Evolutionary conservation across 2,329 filamentous ascomycete species (phyloP).

Genomic region (Calonectria leucothoes): DNA sequence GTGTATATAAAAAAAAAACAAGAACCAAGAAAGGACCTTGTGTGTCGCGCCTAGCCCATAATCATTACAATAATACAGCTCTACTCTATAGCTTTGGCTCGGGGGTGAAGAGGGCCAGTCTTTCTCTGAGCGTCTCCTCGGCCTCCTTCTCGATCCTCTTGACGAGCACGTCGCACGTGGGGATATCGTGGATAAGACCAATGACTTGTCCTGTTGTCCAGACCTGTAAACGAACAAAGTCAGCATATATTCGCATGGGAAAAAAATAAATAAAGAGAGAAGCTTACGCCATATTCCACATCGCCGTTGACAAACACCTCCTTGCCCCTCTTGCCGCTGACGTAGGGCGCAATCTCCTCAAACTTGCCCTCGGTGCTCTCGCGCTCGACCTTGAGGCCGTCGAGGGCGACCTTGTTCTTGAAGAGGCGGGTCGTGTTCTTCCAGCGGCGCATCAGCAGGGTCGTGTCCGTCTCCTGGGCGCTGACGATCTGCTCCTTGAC

Average conservation of each 20-base stretch:
- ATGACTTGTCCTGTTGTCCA: constrained; percentile 99
- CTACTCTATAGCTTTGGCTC: constrained; percentile 68
- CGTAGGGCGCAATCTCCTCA: constrained; percentile 84
- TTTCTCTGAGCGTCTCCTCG: constrained; percentile 71
- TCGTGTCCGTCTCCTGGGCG: constrained; percentile 90
- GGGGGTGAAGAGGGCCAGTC: constrained; percentile 65
- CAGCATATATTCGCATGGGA: constrained; percentile 9
- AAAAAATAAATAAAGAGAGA: neutral
- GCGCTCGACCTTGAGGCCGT: constrained; percentile 84
- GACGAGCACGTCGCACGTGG: constrained; percentile 77
- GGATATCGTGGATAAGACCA: constrained; percentile 85
- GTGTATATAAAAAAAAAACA: constrained; percentile 10
- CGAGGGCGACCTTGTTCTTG: constrained; percentile 87
- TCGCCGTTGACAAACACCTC: constrained; percentile 95
- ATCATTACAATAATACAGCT: constrained; percentile 12
- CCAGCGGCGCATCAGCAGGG: constrained; percentile 89
- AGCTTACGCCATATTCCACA: constrained; percentile 85
- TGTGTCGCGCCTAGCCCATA: constrained; percentile 8
- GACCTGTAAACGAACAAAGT: constrained; percentile 65
- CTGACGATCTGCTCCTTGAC: constrained; percentile 94
- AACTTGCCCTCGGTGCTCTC: constrained; percentile 90
- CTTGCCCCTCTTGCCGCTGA: constrained; percentile 90
- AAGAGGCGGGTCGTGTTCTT: constrained; percentile 91
- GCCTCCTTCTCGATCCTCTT: constrained; percentile 83
- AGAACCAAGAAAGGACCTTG: neutral